Conservation (phyloP, 192 early-diverging fungal species). For the Jimgerdemannia flammicorona region DNA sequence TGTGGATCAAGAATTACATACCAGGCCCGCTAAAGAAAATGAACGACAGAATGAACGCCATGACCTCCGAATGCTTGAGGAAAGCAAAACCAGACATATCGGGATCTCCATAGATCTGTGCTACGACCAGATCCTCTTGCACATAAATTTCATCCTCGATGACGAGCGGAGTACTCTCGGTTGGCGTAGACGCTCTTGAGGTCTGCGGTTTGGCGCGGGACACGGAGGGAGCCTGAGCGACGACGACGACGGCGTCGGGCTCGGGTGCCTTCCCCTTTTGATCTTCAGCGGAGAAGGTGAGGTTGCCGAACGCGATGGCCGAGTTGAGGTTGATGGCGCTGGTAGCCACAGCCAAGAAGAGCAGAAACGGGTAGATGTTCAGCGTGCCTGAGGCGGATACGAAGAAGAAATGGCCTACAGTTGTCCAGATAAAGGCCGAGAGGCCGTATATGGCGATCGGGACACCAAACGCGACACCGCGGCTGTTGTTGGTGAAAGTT, state of each 20-base stretch:
- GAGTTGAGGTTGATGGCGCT: not conserved
- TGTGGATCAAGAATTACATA: not conserved
- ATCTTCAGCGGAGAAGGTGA: not conserved
- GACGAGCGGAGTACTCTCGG: not conserved
- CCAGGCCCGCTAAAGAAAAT: not conserved
- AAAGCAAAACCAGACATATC: not conserved
- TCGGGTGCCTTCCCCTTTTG: not conserved
- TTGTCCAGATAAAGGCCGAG: slow-evolving; percentile 2
- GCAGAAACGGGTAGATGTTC: not conserved
- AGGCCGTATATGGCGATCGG: slow-evolving; percentile 4
- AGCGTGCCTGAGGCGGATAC: not conserved
- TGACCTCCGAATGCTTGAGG: not conserved
- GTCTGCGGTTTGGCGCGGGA: not conserved
- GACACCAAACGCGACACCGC: not conserved
- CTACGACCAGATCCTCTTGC: not conserved
- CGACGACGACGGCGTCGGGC: too few relatives aligned
- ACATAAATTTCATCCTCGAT: not conserved
- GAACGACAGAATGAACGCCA: not conserved
- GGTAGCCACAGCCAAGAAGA: not conserved
- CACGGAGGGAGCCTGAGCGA: not conserved
- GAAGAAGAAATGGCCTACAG: not conserved
- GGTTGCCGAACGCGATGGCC: not conserved
- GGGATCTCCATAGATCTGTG: not conserved
- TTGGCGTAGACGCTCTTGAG: not conserved
- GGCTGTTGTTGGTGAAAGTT: not conserved